Conservation (phyloP, 2,329 filamentous ascomycete species). For the Taxawa tesnikishii region DNA sequence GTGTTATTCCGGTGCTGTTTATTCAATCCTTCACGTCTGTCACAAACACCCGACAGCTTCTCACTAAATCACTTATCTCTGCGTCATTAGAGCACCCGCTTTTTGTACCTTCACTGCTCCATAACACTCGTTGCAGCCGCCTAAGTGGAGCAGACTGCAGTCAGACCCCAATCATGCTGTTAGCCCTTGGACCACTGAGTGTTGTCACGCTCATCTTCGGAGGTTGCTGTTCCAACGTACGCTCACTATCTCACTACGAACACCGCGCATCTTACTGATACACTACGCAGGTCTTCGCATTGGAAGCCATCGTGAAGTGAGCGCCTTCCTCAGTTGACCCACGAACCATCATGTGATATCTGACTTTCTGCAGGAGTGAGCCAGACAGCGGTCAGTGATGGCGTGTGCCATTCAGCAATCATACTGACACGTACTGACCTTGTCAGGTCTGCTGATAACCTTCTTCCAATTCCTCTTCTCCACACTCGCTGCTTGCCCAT, state of each 20-base stretch:
- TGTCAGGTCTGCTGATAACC: slow-evolving; percentile 50
- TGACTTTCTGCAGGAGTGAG: slow-evolving; percentile 50
- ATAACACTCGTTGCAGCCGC: no score
- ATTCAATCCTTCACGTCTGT: no score
- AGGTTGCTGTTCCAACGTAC: slow-evolving; percentile 85
- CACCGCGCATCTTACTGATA: slow-evolving; percentile 8
- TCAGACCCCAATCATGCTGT: slow-evolving; percentile 5
- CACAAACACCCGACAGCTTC: no score
- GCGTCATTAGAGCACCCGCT: no score
- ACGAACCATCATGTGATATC: slow-evolving; percentile 9
- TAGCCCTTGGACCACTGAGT: slow-evolving; percentile 17
- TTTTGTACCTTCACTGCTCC: no score
- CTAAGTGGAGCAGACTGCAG: no score
- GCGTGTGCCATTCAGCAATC: neutral
- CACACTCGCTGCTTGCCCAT: slow-evolving; percentile 42
- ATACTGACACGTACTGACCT: neutral
- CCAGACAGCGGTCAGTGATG: slow-evolving; percentile 60
- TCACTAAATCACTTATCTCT: no score
- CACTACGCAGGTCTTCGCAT: slow-evolving; percentile 64
- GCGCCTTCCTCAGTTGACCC: slow-evolving; percentile 18
- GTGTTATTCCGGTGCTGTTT: no score
- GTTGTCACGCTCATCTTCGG: slow-evolving; percentile 88
- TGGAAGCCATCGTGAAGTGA: slow-evolving; percentile 91
- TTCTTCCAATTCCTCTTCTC: slow-evolving; percentile 46
- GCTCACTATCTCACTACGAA: slow-evolving; percentile 17